Evolutionary conservation across 805 yeast genomes (phyloP), one percentile per base, ranked within the genome.

Genomic region (Starmerella lactis-condensi): DNA sequence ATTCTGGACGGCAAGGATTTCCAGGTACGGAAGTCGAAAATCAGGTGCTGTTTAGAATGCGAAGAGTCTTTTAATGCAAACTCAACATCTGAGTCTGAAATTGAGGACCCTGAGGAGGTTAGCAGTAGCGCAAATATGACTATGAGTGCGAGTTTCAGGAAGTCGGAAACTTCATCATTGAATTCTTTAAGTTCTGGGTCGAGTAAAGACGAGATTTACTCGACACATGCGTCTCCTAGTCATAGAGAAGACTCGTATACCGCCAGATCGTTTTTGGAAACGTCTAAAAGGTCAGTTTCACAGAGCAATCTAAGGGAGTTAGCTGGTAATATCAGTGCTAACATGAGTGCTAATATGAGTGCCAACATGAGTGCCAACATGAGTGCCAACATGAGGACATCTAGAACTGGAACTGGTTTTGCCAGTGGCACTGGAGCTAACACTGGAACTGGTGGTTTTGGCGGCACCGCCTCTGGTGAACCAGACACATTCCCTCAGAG

Each of bases 1-100:
- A 65, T 81, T 45, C 56, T 79, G 45, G 46, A 75, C 37, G 79
- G 89, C 29, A 64, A 68, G 31, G 61, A 61, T 50, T 62, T 78
- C 59, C 42, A 38, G 14, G 65, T 71, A 24, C 60, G 64, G 42
- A 60, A 60, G 17, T 91, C 83, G 13, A 31, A 38, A 5, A 37
- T 44, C 20, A 29, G 50, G 20, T 39, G 46, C 37, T 45, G 50
- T 30, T 27, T 26, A 14, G 30, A 39, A n/a, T 45, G 50, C 23
- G 41, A 41, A 19, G 39, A 30, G 13, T 31, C 46, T 3, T 29
- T 45, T 6, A 31, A 29, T 15, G n/a, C 34, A 14, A 24, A 35
- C 16, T 24, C 35, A 29, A 26, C 33, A 5, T 22, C 35, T 11
- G 47, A 44, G 5, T 48, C 72, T 65, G 47, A 65, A 75, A 30